Evolutionary conservation across 345 rosid species (phyloP).

Genomic region (Euphorbia lathyris): DNA sequence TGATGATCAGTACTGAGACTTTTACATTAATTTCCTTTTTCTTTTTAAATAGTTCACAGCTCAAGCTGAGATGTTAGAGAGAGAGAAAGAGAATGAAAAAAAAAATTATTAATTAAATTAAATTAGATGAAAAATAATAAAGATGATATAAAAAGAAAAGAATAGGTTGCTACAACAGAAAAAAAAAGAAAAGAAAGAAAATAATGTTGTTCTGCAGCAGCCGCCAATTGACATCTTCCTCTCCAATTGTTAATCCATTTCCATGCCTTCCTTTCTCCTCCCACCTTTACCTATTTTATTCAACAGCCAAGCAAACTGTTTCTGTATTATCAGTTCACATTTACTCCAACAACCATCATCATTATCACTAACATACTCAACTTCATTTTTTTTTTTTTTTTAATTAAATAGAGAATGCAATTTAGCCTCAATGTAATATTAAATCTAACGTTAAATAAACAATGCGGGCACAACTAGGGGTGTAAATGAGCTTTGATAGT

Average conservation of each 20-base stretch:
- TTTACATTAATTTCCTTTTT: slow-evolving; percentile 9
- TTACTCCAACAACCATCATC: neutral
- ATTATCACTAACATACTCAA: neutral
- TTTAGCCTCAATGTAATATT: too few species aligned
- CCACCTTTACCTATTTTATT: slow-evolving; percentile 39
- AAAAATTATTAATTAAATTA: slow-evolving; percentile 36
- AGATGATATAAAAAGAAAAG: slow-evolving; percentile 15
- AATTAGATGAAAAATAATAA: neutral
- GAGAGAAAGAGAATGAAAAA: slow-evolving; percentile 31
- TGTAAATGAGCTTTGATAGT: too few species aligned
- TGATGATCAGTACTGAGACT: neutral
- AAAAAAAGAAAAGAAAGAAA: slow-evolving; percentile 29
- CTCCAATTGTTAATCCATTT: slow-evolving; percentile 17
- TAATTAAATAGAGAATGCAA: too few species aligned
- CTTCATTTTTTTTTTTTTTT: too few species aligned
- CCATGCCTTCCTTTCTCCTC: slow-evolving; percentile 10
- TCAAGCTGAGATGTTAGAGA: slow-evolving; percentile 34
- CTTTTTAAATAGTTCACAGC: slow-evolving; percentile 25
- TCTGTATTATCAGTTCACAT: slow-evolving; percentile 44
- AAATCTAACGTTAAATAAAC: too few species aligned
- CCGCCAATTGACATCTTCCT: slow-evolving; percentile 17
- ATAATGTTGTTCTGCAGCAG: slow-evolving; percentile 53
- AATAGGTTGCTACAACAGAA: slow-evolving; percentile 42
- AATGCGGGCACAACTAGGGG: too few species aligned
- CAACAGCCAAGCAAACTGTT: slow-evolving; percentile 73